Percentiles rank a stretch among this genome's conserved stretches.
phyloP scores from a whole-genome alignment of 345 rosid genomes.

The Melastoma malabathricum region DNA sequence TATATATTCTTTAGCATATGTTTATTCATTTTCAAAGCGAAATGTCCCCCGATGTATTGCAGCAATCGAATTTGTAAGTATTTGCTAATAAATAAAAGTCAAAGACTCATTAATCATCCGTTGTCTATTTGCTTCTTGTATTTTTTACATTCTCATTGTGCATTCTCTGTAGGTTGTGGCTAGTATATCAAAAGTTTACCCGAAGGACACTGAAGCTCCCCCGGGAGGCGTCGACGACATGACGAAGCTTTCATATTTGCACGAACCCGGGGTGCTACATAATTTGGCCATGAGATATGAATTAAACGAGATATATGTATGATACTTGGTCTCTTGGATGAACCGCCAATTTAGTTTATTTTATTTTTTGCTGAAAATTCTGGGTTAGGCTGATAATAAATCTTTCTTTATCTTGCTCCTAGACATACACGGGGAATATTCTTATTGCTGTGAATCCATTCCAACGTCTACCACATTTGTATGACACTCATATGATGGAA shows the following conservation, averaged over 20 bases:
- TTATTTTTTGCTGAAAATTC: background rate
- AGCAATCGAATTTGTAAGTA: no score
- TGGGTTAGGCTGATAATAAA: background rate
- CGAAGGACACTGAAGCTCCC: conserved; percentile 91
- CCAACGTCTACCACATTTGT: conserved; percentile 95
- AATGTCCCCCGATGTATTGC: no score
- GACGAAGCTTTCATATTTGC: conserved; percentile 98
- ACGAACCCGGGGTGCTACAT: conserved; percentile 93
- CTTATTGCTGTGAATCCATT: conserved; percentile 96
- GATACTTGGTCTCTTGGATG: conserved; percentile 8
- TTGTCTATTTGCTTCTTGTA: background rate
- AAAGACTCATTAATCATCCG: background rate
- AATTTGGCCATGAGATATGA: conserved; percentile 94
- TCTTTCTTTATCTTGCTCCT: conserved; percentile 10
- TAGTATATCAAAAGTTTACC: conserved; percentile 65
- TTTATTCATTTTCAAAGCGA: no score
- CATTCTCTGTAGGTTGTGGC: conserved; percentile 57
- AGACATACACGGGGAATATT: conserved; percentile 99
- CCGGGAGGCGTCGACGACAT: conserved; percentile 99
- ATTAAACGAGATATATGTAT: conserved; percentile 94
- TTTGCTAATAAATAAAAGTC: background rate
- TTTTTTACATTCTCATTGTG: background rate
- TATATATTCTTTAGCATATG: no score
- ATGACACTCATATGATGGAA: conserved; percentile 99
- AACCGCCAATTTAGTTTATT: background rate